Percentiles rank a stretch among this genome's conserved stretches.
phyloP scores from a whole-genome alignment of 768 basidiomycete genomes.

The Aureoboletus auriporus region DNA sequence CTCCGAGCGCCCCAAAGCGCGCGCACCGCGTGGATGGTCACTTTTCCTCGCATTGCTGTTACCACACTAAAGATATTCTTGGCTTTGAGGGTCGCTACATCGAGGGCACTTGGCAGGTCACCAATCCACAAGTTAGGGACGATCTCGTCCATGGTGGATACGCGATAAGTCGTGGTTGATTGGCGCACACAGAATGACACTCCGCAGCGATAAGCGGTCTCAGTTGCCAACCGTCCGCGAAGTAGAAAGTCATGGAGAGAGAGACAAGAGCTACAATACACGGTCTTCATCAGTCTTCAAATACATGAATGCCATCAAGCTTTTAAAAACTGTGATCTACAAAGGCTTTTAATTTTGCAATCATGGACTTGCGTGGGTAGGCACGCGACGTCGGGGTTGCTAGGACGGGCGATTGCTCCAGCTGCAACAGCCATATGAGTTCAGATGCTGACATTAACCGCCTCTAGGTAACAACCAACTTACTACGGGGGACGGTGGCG shows the following conservation, averaged over 20 bases:
- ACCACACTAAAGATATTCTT: slow-evolving; percentile 75
- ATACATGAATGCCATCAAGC: not conserved
- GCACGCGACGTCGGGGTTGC: not conserved
- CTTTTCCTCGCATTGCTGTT: slow-evolving; percentile 65
- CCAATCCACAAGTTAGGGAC: slow-evolving; percentile 83
- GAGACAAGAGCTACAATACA: too few relatives aligned
- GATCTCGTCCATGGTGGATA: slow-evolving; percentile 65
- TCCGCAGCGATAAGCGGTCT: not conserved
- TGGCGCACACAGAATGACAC: not conserved
- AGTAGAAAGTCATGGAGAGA: too few relatives aligned
- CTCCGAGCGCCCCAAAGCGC: too few relatives aligned
- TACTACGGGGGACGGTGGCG: slow-evolving; percentile 12
- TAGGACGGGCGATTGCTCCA: not conserved
- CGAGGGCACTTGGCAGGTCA: slow-evolving; percentile 64
- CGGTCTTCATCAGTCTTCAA: too few relatives aligned
- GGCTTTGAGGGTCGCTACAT: slow-evolving; percentile 56
- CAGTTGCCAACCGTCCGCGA: too few relatives aligned
- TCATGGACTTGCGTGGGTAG: slow-evolving; percentile 12
- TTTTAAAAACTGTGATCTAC: not conserved
- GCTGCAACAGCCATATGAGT: not conserved
- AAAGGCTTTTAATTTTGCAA: slow-evolving; percentile 14
- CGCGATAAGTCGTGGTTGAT: not conserved
- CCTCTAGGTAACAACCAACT: not conserved
- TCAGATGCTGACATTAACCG: too few relatives aligned
- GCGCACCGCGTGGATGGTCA: slow-evolving; percentile 62